Evolutionary conservation across 495 filamentous ascomycete species (phyloP).

Genomic region (Aspergillus cavernicola): DNA sequence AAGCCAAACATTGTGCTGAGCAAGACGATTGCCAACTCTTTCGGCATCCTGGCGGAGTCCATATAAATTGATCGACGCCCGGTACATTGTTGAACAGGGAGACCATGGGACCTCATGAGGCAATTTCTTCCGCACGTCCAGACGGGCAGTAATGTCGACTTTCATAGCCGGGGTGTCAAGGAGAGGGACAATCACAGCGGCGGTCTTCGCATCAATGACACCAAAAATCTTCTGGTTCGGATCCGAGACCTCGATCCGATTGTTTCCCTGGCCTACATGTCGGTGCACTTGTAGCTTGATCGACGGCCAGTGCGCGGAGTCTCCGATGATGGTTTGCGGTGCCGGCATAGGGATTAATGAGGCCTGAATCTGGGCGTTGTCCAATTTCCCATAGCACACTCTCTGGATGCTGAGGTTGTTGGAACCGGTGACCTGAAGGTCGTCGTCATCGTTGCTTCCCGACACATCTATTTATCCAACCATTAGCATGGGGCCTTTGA

Average conservation of each 20-base stretch:
- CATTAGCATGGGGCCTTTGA: neutral
- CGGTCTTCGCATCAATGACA: conserved; percentile 64
- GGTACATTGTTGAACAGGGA: conserved; percentile 47
- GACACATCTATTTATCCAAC: conserved; percentile 16
- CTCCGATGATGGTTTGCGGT: conserved; percentile 44
- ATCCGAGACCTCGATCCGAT: conserved; percentile 66
- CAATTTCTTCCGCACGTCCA: conserved; percentile 57
- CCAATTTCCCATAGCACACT: conserved; percentile 82
- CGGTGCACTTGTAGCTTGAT: conserved; percentile 68
- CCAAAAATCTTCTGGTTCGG: conserved; percentile 68
- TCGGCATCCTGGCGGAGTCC: conserved; percentile 64
- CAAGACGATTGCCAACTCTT: conserved; percentile 62
- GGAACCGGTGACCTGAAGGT: conserved; percentile 41
- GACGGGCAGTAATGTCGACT: conserved; percentile 63
- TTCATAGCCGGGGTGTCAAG: conserved; percentile 58
- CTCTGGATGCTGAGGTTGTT: conserved; percentile 51
- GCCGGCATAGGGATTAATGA: conserved; percentile 63
- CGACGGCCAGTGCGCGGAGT: conserved; percentile 55
- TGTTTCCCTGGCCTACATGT: conserved; percentile 45
- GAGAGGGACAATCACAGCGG: conserved; percentile 63
- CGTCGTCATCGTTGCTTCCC: conserved; percentile 36
- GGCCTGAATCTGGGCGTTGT: conserved; percentile 64
- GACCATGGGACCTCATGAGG: conserved; percentile 55
- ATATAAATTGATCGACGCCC: conserved; percentile 71
- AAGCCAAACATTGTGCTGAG: conserved; percentile 61